A percentile compares a stretch with the other conserved stretches of the same genome.
phyloP scores from a whole-genome alignment of 2,329 filamentous ascomycete species.

The Fusarium sp. region DNA sequence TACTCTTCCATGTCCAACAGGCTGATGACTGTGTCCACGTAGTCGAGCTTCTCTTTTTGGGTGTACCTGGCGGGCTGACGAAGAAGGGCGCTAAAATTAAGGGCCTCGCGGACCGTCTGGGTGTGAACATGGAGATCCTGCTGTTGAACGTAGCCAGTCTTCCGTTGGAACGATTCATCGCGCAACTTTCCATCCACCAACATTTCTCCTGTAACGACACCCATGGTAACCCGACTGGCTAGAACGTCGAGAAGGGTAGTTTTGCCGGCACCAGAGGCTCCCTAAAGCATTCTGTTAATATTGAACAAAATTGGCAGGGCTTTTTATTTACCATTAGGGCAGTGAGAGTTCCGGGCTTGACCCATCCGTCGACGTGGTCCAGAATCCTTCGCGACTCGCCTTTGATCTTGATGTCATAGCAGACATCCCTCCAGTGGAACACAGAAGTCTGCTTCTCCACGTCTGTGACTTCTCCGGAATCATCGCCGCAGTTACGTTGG shows the following conservation, averaged over 20 bases:
- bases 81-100: constrained; percentile 85
- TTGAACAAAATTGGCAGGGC: constrained; percentile 83
- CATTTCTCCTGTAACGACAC: constrained; percentile 87
- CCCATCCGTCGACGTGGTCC: constrained; percentile 80
- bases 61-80: constrained; percentile 81
- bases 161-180: constrained; percentile 86
- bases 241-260: constrained; percentile 88
- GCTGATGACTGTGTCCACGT: constrained; percentile 82
- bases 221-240: constrained; percentile 86
- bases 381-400: constrained; percentile 77
- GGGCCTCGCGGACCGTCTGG: constrained; percentile 85
- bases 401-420: constrained; percentile 79
- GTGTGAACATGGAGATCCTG: constrained; percentile 88
- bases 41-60: constrained; percentile 81
- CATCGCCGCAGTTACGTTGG: constrained; percentile 74
- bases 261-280: constrained; percentile 87
- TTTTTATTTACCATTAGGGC: constrained; percentile 77
- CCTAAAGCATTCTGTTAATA: constrained; percentile 82
- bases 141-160: constrained; percentile 90
- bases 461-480: constrained; percentile 13
- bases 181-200: constrained; percentile 72
- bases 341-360: constrained; percentile 81
- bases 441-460: constrained; percentile 54
- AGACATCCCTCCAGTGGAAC: constrained; percentile 80
- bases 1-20: constrained; percentile 76